Evolutionary conservation across 805 yeast species (phyloP), one percentile per base, ranked within the genome.

Genomic region (Hermanozyma aechmeae): DNA sequence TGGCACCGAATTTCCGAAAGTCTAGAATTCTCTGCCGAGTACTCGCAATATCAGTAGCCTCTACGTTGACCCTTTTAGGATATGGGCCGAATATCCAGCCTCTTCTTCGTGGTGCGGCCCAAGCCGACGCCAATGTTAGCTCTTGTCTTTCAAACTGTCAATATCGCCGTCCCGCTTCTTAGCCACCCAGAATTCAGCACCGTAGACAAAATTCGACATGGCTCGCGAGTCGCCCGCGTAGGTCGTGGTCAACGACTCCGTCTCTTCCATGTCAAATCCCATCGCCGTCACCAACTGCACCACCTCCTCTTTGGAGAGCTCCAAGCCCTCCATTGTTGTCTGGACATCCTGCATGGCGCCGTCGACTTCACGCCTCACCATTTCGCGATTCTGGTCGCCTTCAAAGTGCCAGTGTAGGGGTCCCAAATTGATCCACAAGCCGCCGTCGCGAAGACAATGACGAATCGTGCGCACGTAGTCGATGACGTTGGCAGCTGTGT

Each of bases 331-430:
- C 37, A 53, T 42, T 4, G 69, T 68, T 1, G 59, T 46, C 1
- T 51, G 49, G 0, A 51, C 43, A 10, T 45, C 39, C 15, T 50
- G 45, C 1, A 40, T 45, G 5, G 42, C 39, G 32, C 48, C 50
- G 16, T 25, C 27, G 10, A 14, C 20, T 13, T 23, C 26, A 11
- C 28, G 28, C 4, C 42, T 44, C 1, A 34, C 29, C 10, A 35
- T 25, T 4, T 42, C 40, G 1, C 41, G 57, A 19, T 65, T 70
- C 32, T 67, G 69, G 21, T 34, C 37, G 6, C 40, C 42, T 40
- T 78, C 86, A 44, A 66, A 75, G 50, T 80, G 89, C 86, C 86
- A 77, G 29, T 75, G 51, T 25, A 77, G 51, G 0, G 84, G 85
- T 0, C 86, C 86, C 44, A 74, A 70, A 42, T 77, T 76, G 16